phyloP scores from a whole-genome alignment of 2,329 filamentous ascomycete genomes.

The Calonectria hawksworthii region DNA sequence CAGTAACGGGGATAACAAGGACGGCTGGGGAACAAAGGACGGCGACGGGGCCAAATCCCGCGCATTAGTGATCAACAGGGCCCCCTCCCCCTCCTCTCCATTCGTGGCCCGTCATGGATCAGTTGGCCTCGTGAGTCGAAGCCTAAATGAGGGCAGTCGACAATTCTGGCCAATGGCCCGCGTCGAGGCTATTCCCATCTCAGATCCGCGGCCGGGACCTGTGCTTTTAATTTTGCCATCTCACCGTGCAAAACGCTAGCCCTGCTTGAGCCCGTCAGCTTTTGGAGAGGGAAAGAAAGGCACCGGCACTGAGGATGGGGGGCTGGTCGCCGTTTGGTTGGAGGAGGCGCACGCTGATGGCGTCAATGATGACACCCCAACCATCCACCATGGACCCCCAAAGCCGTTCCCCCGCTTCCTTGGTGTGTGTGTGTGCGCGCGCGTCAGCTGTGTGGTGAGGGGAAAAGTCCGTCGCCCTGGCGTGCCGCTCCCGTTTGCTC shows the following conservation, averaged over 20 bases:
- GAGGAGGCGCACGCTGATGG: background rate
- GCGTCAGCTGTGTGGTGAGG: background rate
- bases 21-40: background rate
- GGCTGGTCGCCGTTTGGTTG: background rate
- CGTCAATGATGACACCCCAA: constrained; percentile 3
- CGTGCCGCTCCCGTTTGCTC: background rate
- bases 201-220: background rate
- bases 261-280: background rate
- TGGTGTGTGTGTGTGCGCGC: background rate
- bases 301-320: too few species aligned
- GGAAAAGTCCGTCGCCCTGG: background rate
- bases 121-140: background rate
- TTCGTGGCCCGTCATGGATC: background rate
- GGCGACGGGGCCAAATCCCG: background rate
- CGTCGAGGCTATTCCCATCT: constrained; percentile 5
- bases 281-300: too few species aligned
- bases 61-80: background rate
- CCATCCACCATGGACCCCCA: background rate
- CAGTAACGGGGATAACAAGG: background rate
- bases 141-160: background rate
- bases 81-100: too few species aligned
- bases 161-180: background rate
- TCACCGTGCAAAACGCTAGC: background rate
- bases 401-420: background rate
- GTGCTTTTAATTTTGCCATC: background rate